Evolutionary conservation across 306 rosid genomes (phyloP).

Genomic region (Senna tora): DNA sequence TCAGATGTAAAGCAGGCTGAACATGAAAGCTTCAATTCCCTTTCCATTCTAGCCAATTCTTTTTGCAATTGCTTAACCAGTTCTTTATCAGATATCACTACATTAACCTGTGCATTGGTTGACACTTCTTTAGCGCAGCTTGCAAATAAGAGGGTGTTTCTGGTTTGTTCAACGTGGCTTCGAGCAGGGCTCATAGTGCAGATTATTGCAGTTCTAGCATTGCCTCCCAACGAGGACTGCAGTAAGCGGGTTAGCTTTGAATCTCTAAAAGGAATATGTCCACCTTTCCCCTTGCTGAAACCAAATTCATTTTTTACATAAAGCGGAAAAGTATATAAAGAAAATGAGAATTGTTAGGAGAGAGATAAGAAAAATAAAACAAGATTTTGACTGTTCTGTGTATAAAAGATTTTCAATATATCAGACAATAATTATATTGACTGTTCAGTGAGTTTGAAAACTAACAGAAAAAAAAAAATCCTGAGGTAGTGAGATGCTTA

Average conservation of each 20-base stretch:
- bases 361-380: too few species aligned
- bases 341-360: too few species aligned
- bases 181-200: conserved; percentile 95
- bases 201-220: conserved; percentile 93
- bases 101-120: conserved; percentile 86
- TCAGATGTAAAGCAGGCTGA: conserved; percentile 44
- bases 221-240: conserved; percentile 94
- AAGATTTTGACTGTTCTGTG: too few species aligned
- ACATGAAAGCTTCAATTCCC: conserved; percentile 61
- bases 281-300: conserved; percentile 90
- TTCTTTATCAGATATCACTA: conserved; percentile 84
- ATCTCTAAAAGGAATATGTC: conserved; percentile 95
- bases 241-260: conserved; percentile 96
- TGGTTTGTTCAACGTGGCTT: conserved; percentile 83
- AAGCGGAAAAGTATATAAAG: neutral
- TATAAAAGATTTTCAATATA: conserved; percentile 21
- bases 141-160: conserved; percentile 96
- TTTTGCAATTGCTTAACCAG: conserved; percentile 88
- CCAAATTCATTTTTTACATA: conserved; percentile 32
- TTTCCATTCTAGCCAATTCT: conserved; percentile 78
- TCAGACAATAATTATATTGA: conserved; percentile 20
- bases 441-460: conserved; percentile 4
- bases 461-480: conserved; percentile 2
- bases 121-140: conserved; percentile 91
- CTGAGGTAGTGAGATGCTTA: conserved; percentile 14